Evolutionary conservation across 78 protist species (phyloP).

Genomic region (Isochrysis galbana): DNA sequence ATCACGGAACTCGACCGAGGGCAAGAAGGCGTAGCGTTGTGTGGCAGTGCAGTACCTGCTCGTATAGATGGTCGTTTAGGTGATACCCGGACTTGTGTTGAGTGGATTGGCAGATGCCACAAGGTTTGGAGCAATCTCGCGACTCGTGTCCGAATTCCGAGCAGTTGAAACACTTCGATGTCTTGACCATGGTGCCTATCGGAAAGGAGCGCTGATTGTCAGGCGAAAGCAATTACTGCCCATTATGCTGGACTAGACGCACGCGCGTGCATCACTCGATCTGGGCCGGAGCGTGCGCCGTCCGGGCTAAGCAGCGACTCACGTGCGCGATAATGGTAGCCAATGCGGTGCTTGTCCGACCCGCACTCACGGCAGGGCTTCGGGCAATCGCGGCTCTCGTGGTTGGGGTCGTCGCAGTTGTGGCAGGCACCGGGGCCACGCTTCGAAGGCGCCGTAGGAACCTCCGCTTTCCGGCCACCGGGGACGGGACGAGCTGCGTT

Average conservation of each 20-base stretch:
- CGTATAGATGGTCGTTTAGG: slow-evolving; percentile 22
- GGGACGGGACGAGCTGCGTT: background rate
- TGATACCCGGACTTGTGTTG: slow-evolving; percentile 16
- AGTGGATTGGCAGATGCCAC: background rate
- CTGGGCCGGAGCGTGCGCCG: too few species aligned
- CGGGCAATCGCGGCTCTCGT: slow-evolving; percentile 21
- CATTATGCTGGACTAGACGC: too few species aligned
- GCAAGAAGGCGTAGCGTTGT: too few species aligned
- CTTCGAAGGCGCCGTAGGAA: background rate
- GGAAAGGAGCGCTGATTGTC: too few species aligned
- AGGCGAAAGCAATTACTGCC: too few species aligned
- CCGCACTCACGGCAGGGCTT: slow-evolving; percentile 33
- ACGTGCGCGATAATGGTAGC: slow-evolving; percentile 15
- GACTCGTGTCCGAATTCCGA: background rate
- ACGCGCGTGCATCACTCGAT: too few species aligned
- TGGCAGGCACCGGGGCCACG: slow-evolving; percentile 21
- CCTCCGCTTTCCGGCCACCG: background rate
- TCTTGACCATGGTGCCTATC: background rate
- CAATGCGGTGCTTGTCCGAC: slow-evolving; percentile 1
- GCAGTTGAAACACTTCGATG: slow-evolving; percentile 21
- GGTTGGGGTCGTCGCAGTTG: background rate
- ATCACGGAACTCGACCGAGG: too few species aligned
- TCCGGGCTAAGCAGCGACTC: too few species aligned
- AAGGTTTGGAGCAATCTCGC: background rate
- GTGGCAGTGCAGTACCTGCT: too few species aligned